phyloP scores from a whole-genome alignment of 306 rosid species.

The Gillenia trifoliata region DNA sequence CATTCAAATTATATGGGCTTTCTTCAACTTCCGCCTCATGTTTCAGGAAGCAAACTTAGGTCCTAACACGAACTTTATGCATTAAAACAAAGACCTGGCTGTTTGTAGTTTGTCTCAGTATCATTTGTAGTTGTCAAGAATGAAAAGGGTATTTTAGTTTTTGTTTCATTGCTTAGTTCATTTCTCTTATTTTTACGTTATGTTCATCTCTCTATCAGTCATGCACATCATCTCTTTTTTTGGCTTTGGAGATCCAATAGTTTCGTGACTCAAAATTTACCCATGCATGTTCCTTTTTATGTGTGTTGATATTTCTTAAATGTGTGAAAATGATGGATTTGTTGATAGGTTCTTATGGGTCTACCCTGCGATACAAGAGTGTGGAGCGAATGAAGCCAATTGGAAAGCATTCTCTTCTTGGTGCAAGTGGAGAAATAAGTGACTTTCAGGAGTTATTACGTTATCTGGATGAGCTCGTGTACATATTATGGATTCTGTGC shows the following conservation, averaged over 20 bases:
- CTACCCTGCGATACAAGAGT: conserved; percentile 89
- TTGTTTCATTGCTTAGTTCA: neutral
- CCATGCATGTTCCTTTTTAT: neutral
- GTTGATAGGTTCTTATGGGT: conserved; percentile 79
- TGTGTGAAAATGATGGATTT: conserved; percentile 1
- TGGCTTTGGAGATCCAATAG: neutral
- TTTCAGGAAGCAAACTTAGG: neutral
- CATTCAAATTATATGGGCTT: neutral
- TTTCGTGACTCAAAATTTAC: neutral
- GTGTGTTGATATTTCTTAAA: neutral
- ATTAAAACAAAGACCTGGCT: neutral
- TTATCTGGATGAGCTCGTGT: conserved; percentile 81
- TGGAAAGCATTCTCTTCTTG: conserved; percentile 86
- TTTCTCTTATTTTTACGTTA: neutral
- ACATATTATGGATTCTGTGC: conserved; percentile 22
- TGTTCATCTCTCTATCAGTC: neutral
- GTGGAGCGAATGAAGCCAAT: conserved; percentile 75
- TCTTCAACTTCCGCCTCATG: too few relatives aligned
- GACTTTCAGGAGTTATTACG: conserved; percentile 83
- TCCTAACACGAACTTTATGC: neutral
- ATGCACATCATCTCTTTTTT: neutral
- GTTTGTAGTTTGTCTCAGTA: neutral
- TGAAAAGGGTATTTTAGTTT: neutral
- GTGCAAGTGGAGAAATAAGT: conserved; percentile 94
- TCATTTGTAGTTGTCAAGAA: neutral